phyloP scores from a whole-genome alignment of 2,329 filamentous ascomycete genomes.

The Fusarium albosuccineum region DNA sequence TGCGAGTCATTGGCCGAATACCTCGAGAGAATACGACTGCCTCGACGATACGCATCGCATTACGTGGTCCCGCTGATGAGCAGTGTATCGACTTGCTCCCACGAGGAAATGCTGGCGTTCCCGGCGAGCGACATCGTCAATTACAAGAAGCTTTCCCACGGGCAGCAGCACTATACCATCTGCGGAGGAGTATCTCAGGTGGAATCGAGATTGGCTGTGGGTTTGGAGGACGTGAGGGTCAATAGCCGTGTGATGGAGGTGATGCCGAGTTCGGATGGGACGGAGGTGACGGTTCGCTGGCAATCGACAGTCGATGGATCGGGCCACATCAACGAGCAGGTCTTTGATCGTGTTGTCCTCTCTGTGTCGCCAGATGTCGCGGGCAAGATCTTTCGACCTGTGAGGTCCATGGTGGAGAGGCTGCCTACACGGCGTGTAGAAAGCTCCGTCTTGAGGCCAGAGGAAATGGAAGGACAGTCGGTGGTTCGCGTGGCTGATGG shows the following conservation, averaged over 20 bases:
- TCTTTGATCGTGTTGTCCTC: constrained; percentile 66
- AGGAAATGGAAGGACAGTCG: constrained; percentile 1
- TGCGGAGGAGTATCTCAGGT: constrained; percentile 63
- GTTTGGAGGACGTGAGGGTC: constrained; percentile 56
- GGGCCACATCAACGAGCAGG: constrained; percentile 44
- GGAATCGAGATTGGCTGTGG: constrained; percentile 59
- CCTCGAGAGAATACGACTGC: constrained; percentile 62
- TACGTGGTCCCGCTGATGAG: constrained; percentile 69
- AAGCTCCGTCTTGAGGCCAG: constrained; percentile 57
- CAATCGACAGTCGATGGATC: constrained; percentile 32
- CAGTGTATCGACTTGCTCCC: constrained; percentile 67
- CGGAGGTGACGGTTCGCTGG: constrained; percentile 53
- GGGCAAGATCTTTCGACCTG: constrained; percentile 60
- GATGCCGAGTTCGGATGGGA: constrained; percentile 36
- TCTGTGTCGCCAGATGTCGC: constrained; percentile 68
- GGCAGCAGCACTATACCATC: constrained; percentile 65
- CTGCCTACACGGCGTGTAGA: constrained; percentile 64
- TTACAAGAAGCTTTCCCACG: constrained; percentile 62
- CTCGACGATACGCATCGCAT: constrained; percentile 59
- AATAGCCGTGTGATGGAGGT: constrained; percentile 55
- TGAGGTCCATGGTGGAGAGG: constrained; percentile 52
- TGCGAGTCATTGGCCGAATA: constrained; percentile 64
- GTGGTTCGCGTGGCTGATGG: constrained; percentile 16
- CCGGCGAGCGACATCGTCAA: constrained; percentile 66
- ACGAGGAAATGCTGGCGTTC: constrained; percentile 62